Base-by-base conservation (phyloP, 169 alveolate species). In the Plasmodium knowlesi region DNA sequence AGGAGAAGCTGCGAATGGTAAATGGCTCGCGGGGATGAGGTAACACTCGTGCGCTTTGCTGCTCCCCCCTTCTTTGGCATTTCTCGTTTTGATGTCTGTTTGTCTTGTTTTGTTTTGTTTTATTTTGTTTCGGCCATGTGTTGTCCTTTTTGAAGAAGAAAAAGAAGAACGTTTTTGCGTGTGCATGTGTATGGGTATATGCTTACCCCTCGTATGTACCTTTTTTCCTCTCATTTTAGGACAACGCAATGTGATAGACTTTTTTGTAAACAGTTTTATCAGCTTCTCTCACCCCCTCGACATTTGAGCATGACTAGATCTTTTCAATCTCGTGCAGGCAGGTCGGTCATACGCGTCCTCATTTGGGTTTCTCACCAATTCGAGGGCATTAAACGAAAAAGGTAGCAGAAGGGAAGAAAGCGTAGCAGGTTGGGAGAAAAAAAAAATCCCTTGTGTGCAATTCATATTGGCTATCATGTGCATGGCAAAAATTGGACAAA, bases 401-500 rank as follows among this genome's bases (percentile, higher is more conserved):
- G 6, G 10, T n/a, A 1, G 34, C 10, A 6, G 32, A 61, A 19
- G 74, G 32, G 32, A 22, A 54, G 28, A 72, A 43, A 43, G 46
- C 54, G 81, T 16, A 83, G 46, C 25, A 57, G 67, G 30, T 79
- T 28, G 30, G 16, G 19, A 61, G 74, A 61, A 61, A 61, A 22
- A 61, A 61, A 57, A 19, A 16, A 57, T 57, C 2, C 32, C 74
- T 6, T 1, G 30, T 61, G 32, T 61, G 74, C 34, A 61, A 73
- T 73, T 73, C 50, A 25, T 34, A 73, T 19, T 73, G 82, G 22
- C 41, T 9, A 73, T 34, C 37, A n/a, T 73, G 50, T 30, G 50
- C 82, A 73, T 73, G 39, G 82, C 4, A 78, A 39, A 78, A n/a
- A 19, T 79, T 79, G 14, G 50, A 54, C 39, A 79, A 79, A 32